Base-by-base conservation (phyloP, 768 basidiomycete genomes). In the Suillus fuscotomentosus region DNA sequence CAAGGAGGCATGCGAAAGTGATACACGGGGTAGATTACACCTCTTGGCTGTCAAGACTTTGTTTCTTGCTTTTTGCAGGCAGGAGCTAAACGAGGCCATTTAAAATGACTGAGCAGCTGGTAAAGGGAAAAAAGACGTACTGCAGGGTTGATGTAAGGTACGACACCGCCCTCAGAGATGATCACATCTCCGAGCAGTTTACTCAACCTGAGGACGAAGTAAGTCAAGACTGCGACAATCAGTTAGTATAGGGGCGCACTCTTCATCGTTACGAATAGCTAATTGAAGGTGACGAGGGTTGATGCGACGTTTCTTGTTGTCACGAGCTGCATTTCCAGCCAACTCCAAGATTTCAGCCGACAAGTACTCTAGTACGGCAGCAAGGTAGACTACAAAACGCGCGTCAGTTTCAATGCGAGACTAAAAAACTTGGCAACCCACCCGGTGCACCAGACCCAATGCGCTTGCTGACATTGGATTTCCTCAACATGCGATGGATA, bases 271-370 rank as follows among this genome's bases (percentile, higher is more conserved):
- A 60, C 95, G 88, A 79, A 97, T 95, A 67, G 95, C 95, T 67
- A 97, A 87, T 77, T 97, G 95, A 56, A 97, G 81, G 79, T 97
- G 95, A 77, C 95, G 90, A 54, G 95, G 95, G 34, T 96, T 92
- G 72, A 97, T 96, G 86, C 95, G 94, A 68, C 94, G 91, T 82
- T 95, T 93, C 84, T 93, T 94, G 84, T 94, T 94, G 79, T 91
- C 92, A 63, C 92, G 90, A 50, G 92, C 92, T 42, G 92, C 92
- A 63, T 92, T 92, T 43, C 95, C 95, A 66, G 95, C 94, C 51
- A 97, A 82, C 80, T 97, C 95, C 70, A 97, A 86, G 76, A 97
- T 95, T 76, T 97, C 95, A 54, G 95, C 95, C 47, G 94, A 88
- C 66, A 96, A 86, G 78, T 97, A 94, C 75, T 95, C 95, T 64